Evolutionary conservation across 495 filamentous ascomycete species (phyloP), one percentile per base, ranked within the genome.

Genomic region (Aspergillus coremiiformis): DNA sequence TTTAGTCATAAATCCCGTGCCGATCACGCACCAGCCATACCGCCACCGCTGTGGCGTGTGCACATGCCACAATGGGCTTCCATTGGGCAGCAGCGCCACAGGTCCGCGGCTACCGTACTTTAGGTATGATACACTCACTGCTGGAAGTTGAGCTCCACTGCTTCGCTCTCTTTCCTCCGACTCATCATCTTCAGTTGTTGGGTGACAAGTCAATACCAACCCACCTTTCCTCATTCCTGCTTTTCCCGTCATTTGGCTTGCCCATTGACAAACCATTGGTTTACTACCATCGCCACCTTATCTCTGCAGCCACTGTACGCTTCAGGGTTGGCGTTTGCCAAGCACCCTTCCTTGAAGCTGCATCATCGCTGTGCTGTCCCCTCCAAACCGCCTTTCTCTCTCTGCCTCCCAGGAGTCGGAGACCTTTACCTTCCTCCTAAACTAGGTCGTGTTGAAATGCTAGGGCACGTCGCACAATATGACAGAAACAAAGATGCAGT

Each of bases 401-500:
- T 49, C 51, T 55, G 42, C 55, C 50, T 54, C 49, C 49, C 55
- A 59, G 54, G 49, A 57, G 58, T 62, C 53, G 65, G 62, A 58
- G 52, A 51, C 52, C 46, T 46, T 43, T 21, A 39, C 37, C 6
- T 48, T 53, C 52, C 17, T 46, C 44, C 47, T 51, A 22, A 43
- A 9, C n/a, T 35, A 41, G 53, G 56, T 37, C 30, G 56, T 56
- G 52, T 62, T 72, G 73, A 74, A 70, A 76, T 76, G 73, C 71
- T 65, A 65, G 63, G 60, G 57, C 56, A 60, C 56, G 51, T 56
- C 41, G 52, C 49, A 48, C 79, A 83, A 64, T 66, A 90, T 91
- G 87, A 79, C 83, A 71, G 82, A 85, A 76, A 71, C 71, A 78
- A 89, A 86, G 67, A 85, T 90, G 85, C 78, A 81, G 64, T 77